A percentile compares a stretch with the other conserved stretches of the same genome.
Conservation (phyloP, 2,329 filamentous ascomycete species). For the Dothideomycetes sp. region DNA sequence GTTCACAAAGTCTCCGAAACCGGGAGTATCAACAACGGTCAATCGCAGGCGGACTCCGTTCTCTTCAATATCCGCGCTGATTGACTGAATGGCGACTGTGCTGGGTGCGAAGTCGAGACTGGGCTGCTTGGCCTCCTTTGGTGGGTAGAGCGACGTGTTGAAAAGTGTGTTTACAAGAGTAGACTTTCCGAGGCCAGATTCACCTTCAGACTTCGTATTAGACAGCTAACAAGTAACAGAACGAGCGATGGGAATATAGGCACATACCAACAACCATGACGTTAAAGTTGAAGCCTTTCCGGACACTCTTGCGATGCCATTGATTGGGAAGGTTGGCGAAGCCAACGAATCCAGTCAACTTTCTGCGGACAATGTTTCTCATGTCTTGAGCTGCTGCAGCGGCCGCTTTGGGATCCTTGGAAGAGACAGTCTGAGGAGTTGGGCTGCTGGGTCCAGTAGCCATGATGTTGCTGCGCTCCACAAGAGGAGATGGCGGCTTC, state of each 20-base stretch:
- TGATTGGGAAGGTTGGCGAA: constrained; percentile 99
- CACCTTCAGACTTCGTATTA: constrained; percentile 48
- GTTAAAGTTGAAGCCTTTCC: constrained; percentile 99
- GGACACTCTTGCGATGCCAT: constrained; percentile 99
- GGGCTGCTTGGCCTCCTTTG: constrained; percentile 95
- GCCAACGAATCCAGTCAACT: constrained; percentile 95
- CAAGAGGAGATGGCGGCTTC: constrained; percentile 43
- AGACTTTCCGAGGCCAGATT: constrained; percentile 98
- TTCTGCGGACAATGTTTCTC: constrained; percentile 94
- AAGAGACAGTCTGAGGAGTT: constrained; percentile 47
- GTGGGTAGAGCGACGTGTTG: constrained; percentile 98
- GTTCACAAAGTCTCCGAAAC: constrained; percentile 99
- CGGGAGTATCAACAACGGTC: constrained; percentile 94
- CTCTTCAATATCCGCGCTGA: constrained; percentile 70
- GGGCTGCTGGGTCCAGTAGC: constrained; percentile 25
- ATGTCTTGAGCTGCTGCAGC: constrained; percentile 42
- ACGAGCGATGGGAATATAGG: not conserved
- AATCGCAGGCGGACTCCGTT: constrained; percentile 92
- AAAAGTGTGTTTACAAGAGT: constrained; percentile 98
- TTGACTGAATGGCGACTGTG: constrained; percentile 45
- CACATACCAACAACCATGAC: constrained; percentile 98
- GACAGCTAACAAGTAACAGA: not conserved
- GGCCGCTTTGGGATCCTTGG: constrained; percentile 51
- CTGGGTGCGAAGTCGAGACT: constrained; percentile 98
- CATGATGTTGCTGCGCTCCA: constrained; percentile 49